Conservation (phyloP, 2,329 filamentous ascomycete species). For the Fusarium chlamydosporum region DNA sequence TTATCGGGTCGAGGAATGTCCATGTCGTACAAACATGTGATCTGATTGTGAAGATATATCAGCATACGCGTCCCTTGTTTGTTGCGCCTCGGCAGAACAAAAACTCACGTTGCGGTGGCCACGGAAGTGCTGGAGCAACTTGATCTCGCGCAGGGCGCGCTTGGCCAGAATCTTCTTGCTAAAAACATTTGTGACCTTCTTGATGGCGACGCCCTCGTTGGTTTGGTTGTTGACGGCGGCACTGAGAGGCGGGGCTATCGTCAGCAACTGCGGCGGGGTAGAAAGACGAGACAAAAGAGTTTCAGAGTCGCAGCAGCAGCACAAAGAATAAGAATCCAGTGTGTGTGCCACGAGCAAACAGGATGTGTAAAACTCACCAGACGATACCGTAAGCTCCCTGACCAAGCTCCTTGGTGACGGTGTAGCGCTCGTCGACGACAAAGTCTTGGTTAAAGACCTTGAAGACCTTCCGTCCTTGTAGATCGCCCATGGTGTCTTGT, state of each 20-base stretch:
- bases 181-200: conserved; percentile 99
- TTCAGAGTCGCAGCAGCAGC: conserved; percentile 35
- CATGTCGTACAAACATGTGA: conserved; percentile 99
- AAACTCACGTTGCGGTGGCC: conserved; percentile 83
- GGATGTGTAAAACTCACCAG: conserved; percentile 73
- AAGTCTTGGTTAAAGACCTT: conserved; percentile 99
- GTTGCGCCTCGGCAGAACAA: conserved; percentile 2
- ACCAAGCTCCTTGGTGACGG: conserved; percentile 97
- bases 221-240: conserved; percentile 93
- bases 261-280: conserved; percentile 52
- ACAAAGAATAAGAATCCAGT: conserved; percentile 16
- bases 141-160: conserved; percentile 97
- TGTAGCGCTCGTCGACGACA: conserved; percentile 97
- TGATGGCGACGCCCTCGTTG: conserved; percentile 95
- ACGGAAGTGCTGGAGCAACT: conserved; percentile 97
- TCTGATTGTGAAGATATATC: conserved; percentile 66
- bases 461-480: conserved; percentile 84
- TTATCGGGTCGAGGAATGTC: conserved; percentile 97
- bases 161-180: conserved; percentile 99
- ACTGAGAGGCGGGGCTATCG: conserved; percentile 64
- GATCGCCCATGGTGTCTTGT: conserved; percentile 56
- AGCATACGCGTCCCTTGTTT: conserved; percentile 31
- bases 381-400: conserved; percentile 99
- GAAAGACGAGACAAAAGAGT: conserved; percentile 28
- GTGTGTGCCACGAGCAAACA: conserved; percentile 3